Percentiles rank a stretch among this genome's conserved stretches.
phyloP scores from a whole-genome alignment of 75 land plant species.

The Pinus taeda region DNA sequence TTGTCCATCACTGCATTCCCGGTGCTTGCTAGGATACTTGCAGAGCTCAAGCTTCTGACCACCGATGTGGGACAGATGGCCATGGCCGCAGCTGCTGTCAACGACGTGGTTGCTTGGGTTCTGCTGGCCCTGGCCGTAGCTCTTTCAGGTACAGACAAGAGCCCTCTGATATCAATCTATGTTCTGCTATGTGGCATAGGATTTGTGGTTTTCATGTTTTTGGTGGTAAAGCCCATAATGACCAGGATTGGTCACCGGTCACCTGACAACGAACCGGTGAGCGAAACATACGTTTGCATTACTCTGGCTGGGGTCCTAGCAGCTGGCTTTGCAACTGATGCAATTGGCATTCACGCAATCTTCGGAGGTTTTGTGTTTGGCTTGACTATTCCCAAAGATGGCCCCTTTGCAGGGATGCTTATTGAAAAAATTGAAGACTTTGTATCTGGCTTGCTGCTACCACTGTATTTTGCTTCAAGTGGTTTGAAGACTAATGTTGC shows the following conservation, averaged over 20 bases:
- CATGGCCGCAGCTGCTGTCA: constrained; percentile 68
- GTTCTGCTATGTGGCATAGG: constrained; percentile 50
- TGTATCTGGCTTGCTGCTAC: constrained; percentile 51
- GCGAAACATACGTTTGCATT: constrained; percentile 35
- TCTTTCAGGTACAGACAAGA: constrained; percentile 40
- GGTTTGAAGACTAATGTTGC: constrained; percentile 68
- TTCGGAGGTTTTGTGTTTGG: constrained; percentile 55
- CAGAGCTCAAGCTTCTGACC: constrained; percentile 63
- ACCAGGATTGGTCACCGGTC: constrained; percentile 24
- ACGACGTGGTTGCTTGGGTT: constrained; percentile 70
- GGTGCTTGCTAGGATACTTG: constrained; percentile 61
- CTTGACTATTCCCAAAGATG: constrained; percentile 47
- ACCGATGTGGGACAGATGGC: constrained; percentile 58
- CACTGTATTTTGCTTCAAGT: constrained; percentile 69
- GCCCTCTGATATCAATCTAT: constrained; percentile 31
- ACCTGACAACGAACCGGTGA: constrained; percentile 29
- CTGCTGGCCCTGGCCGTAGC: constrained; percentile 65
- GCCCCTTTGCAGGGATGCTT: constrained; percentile 40
- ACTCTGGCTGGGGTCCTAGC: constrained; percentile 51
- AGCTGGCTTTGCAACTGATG: constrained; percentile 56
- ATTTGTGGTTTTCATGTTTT: constrained; percentile 35
- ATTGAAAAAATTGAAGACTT: constrained; percentile 68
- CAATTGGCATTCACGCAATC: constrained; percentile 36
- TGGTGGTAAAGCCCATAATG: constrained; percentile 40
- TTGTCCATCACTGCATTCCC: constrained; percentile 71